Conservation (phyloP, 352 stramenopile genomes). For the Saprolegnia diclina region DNA sequence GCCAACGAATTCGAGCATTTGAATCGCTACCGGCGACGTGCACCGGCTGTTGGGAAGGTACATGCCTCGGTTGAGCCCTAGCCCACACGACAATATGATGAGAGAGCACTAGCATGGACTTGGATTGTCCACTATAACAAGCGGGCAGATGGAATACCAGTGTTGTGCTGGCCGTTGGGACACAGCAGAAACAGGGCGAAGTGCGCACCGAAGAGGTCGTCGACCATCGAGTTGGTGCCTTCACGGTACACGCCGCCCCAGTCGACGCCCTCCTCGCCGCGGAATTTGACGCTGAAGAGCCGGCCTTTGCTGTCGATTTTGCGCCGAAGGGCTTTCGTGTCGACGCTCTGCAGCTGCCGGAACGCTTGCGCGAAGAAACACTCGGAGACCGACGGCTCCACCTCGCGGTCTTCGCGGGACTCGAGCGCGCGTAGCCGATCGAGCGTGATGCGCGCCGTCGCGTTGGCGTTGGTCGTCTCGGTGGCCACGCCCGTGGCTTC, state of each 20-base stretch:
- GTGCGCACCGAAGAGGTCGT: constrained; percentile 80
- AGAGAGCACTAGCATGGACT: background rate
- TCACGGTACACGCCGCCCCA: constrained; percentile 87
- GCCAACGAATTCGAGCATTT: constrained; percentile 93
- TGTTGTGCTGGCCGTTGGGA: constrained; percentile 84
- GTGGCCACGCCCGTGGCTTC: constrained; percentile 62
- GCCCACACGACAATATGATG: background rate
- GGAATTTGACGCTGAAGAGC: constrained; percentile 87
- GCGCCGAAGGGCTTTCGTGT: constrained; percentile 76
- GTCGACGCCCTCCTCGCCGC: constrained; percentile 82
- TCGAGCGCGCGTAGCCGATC: constrained; percentile 81
- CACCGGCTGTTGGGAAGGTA: constrained; percentile 86
- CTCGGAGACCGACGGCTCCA: constrained; percentile 82
- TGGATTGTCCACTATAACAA: no score
- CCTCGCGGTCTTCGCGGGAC: constrained; percentile 79
- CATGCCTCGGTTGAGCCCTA: constrained; percentile 64
- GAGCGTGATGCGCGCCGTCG: constrained; percentile 74
- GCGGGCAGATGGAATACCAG: no score
- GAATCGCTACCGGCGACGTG: constrained; percentile 76
- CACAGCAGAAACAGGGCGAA: constrained; percentile 83
- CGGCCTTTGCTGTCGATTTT: constrained; percentile 87
- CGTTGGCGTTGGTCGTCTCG: constrained; percentile 43
- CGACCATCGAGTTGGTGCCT: constrained; percentile 83
- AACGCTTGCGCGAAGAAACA: constrained; percentile 94
- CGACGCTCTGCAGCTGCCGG: constrained; percentile 79